Percentiles rank a stretch among this genome's conserved stretches.
These are phyloP conservation scores for Taphrina flavorubra DNA, from an alignment of 1,139 yeast species.

Conservation along the genomic window DNA sequence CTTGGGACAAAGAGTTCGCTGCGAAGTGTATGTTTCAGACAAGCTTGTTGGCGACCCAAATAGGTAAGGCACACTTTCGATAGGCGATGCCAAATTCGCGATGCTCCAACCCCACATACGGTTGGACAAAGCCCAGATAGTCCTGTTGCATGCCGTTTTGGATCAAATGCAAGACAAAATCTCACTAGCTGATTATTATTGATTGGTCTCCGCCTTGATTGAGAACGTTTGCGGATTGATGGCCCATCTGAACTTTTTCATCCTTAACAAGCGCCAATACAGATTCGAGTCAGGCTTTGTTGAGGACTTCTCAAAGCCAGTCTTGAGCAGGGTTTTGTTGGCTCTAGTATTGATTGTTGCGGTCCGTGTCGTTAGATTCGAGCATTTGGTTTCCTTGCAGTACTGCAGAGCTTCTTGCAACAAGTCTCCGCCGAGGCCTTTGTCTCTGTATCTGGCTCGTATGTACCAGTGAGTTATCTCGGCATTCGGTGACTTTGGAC, in stretches of 20 bases:
- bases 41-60: slow-evolving; percentile 5
- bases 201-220: background rate
- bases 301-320: slow-evolving; percentile 14
- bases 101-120: background rate
- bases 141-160: background rate
- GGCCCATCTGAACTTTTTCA: slow-evolving; percentile 17
- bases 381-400: background rate
- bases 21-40: background rate
- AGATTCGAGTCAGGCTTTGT: slow-evolving; percentile 3
- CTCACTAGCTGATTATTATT: background rate
- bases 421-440: slow-evolving; percentile 37
- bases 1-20: slow-evolving; percentile 2
- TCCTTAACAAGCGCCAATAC: slow-evolving; percentile 14
- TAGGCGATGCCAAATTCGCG: background rate
- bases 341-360: slow-evolving; percentile 22
- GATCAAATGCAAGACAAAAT: background rate
- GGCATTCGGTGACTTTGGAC: slow-evolving; percentile 4
- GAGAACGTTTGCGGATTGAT: slow-evolving; percentile 13
- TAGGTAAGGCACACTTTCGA: background rate
- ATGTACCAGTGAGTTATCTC: slow-evolving; percentile 29
- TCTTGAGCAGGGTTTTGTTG: slow-evolving; percentile 14
- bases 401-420: slow-evolving; percentile 14
- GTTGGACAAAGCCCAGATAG: background rate
- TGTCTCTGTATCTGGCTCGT: slow-evolving; percentile 23
- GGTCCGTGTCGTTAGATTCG: slow-evolving; percentile 3